Base-by-base conservation (phyloP, 768 basidiomycete species). In the Leccinum longicurvipes region DNA sequence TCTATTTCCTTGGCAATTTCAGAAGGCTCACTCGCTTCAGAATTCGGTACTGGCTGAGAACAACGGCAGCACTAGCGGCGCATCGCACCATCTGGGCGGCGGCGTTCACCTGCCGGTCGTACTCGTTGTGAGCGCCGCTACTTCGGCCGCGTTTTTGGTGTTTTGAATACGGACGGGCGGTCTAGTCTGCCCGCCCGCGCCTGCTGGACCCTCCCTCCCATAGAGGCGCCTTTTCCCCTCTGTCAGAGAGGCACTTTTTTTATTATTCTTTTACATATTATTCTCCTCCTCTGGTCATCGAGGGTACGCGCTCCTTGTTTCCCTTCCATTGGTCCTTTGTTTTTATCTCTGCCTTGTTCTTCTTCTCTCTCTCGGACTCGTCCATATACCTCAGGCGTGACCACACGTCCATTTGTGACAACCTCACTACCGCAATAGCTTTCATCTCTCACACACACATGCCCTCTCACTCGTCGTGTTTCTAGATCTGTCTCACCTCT, bases 11-110 rank as follows among this genome's bases (percentile, higher is more conserved):
- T 12, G 27, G 42, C 46, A 12, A 17, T 10, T 15, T 15, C 17
- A 3, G 17, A 21, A 29, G 12, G 17, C 39, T 61, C 44, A 60
- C 21, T 21, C 46, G 23, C 8, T 7, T 8, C 31, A 53, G 21
- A 24, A 45, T 24, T 44, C 49, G 14, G 39, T 57, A 19, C 31
- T n/a, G 6, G 25, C 39, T 9, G 49, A 55, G 24, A 56, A 50
- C 7, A n/a, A n/a, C 32, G 9, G 9, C 5, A 36, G n/a, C n/a
- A 36, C 17, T n/a, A 65, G 25, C 8, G 65, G 58, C 44, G 63
- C 66, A 12, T 46, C 50, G 21, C 56, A 53, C 56, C 12, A 14
- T 25, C 25, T 62, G 17, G 49, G 56, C 11, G 41, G 62, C 9
- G 36, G 36, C n/a, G n/a, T 36, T n/a, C 36, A 36, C n/a, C 17